Evolutionary conservation across 1,284 basidiomycete genomes (phyloP).

Genomic region (Ceratobasidium sp.): DNA sequence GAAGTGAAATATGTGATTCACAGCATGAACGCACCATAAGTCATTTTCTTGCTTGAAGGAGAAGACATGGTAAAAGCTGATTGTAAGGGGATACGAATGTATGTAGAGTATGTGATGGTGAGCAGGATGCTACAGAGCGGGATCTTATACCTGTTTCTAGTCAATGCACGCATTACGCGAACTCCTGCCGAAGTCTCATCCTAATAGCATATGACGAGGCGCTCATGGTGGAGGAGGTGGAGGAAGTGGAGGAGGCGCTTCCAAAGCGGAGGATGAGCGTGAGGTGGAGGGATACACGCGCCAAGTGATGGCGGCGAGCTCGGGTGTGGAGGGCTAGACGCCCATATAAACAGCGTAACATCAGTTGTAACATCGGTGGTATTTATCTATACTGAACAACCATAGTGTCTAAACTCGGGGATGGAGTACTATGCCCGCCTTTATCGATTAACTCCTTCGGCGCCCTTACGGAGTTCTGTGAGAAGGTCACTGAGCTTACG

Average conservation of each 20-base stretch:
- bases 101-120: too few relatives aligned
- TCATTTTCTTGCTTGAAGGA: conserved; percentile 19
- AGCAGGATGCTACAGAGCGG: too few relatives aligned
- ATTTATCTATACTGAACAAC: not conserved
- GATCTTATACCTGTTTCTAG: too few relatives aligned
- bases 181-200: too few relatives aligned
- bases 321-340: not conserved
- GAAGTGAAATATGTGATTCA: too few relatives aligned
- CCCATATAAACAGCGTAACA: not conserved
- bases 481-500: conserved; percentile 43
- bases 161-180: too few relatives aligned
- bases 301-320: not conserved
- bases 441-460: conserved; percentile 39
- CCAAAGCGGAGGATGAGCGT: not conserved
- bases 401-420: not conserved
- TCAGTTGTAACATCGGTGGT: too few relatives aligned
- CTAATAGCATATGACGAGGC: too few relatives aligned
- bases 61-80: conserved; percentile 8
- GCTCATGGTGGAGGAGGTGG: too few relatives aligned
- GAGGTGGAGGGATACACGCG: not conserved
- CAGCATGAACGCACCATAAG: conserved; percentile 15
- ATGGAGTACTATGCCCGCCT: not conserved
- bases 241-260: too few relatives aligned
- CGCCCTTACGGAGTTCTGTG: conserved; percentile 41
- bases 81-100: not conserved